These are phyloP conservation scores for Triticum urartu DNA, from an alignment of 176 grass and related monocot genomes.

Conservation along the genomic window DNA sequence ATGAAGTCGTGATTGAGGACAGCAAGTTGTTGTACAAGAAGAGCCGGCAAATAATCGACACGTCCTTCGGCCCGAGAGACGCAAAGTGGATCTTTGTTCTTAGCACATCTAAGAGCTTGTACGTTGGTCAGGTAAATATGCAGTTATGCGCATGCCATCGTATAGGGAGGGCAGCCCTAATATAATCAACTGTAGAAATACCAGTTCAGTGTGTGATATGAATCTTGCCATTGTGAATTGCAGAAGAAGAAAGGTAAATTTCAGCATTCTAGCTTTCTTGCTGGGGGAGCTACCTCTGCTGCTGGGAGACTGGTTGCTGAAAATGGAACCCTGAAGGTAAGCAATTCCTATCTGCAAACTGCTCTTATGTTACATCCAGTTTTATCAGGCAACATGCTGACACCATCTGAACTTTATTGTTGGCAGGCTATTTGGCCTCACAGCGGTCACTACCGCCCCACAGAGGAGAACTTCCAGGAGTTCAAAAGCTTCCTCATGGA, in stretches of 20 bases:
- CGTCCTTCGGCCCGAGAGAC: conserved; percentile 38
- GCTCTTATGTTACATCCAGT: not conserved
- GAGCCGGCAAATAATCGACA: conserved; percentile 61
- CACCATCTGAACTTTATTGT: not conserved
- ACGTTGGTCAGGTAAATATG: conserved; percentile 73
- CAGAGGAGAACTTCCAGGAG: conserved; percentile 85
- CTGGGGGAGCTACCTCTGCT: conserved; percentile 89
- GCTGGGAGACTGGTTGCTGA: conserved; percentile 79
- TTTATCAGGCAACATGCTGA: conserved; percentile 19
- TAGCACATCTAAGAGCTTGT: conserved; percentile 76
- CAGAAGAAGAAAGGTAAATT: conserved; percentile 98
- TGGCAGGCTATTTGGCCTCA: conserved; percentile 90
- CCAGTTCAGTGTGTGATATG: not conserved
- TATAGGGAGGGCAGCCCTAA: not conserved
- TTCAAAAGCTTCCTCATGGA: conserved; percentile 81
- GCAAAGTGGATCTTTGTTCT: conserved; percentile 98
- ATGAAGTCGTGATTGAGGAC: conserved; percentile 73
- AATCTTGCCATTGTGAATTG: not conserved
- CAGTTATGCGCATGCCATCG: not conserved
- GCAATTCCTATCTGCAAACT: not conserved
- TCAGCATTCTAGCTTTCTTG: conserved; percentile 97
- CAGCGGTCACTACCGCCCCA: conserved; percentile 88
- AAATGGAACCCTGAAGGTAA: conserved; percentile 73
- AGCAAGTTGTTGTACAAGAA: conserved; percentile 80
- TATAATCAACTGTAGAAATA: not conserved